A percentile compares a stretch with the other conserved stretches of the same genome.
These are phyloP conservation scores for Dryas octopetala DNA, from an alignment of 306 rosid species.

Conservation along the genomic window DNA sequence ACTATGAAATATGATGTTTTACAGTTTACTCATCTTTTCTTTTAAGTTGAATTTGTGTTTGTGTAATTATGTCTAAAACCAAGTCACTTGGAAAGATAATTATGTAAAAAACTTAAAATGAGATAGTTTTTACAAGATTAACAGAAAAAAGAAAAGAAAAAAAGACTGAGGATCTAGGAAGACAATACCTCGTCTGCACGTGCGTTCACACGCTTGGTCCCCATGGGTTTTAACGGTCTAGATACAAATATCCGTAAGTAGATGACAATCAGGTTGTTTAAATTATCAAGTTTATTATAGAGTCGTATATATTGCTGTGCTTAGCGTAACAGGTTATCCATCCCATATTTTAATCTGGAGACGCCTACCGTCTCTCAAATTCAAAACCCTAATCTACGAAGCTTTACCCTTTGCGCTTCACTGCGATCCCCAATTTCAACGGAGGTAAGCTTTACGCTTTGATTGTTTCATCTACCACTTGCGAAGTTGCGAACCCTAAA, in stretches of 20 bases:
- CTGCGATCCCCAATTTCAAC: conserved; percentile 27
- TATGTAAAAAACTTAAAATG: too few relatives aligned
- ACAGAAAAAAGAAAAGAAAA: too few relatives aligned
- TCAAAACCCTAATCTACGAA: conserved; percentile 41
- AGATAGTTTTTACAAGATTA: too few relatives aligned
- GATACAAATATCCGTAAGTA: background rate
- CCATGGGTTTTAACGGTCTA: conserved; percentile 1
- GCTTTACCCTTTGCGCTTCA: conserved; percentile 26
- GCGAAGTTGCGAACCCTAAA: background rate
- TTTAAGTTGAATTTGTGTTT: too few relatives aligned
- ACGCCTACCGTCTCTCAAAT: background rate
- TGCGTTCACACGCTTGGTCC: background rate
- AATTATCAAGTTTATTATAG: background rate
- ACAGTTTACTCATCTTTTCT: background rate
- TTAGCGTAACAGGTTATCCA: conserved; percentile 1
- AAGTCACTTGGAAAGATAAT: too few relatives aligned
- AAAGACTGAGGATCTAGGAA: too few relatives aligned
- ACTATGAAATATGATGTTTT: background rate
- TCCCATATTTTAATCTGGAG: background rate
- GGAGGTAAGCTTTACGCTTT: conserved; percentile 31
- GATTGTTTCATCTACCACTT: background rate
- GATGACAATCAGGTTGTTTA: background rate
- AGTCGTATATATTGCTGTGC: conserved; percentile 11
- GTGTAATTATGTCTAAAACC: too few relatives aligned
- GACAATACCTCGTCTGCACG: background rate